Percentiles rank a stretch among this genome's conserved stretches.
phyloP scores from a whole-genome alignment of 148 eudicot genomes.

The Diospyros kaki region DNA sequence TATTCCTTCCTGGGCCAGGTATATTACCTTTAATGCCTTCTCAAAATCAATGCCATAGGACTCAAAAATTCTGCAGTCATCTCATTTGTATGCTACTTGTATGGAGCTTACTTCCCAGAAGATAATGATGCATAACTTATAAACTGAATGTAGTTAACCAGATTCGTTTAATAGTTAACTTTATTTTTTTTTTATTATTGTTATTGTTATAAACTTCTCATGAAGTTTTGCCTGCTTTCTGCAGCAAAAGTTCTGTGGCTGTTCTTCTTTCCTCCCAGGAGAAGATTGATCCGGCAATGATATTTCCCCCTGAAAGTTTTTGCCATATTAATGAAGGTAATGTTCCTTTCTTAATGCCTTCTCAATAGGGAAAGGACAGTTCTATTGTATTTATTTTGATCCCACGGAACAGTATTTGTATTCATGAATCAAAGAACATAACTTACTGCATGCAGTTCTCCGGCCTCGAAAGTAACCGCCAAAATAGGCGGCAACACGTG shows the following conservation, averaged over 20 bases:
- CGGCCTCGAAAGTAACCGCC: constrained; percentile 49
- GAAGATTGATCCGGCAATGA: constrained; percentile 46
- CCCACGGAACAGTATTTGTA: neutral
- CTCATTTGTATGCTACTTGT: neutral
- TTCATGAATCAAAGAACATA: constrained; percentile 8
- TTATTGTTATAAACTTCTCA: neutral
- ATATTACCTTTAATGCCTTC: constrained; percentile 13
- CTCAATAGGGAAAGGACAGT: neutral
- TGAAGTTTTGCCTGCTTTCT: constrained; percentile 18
- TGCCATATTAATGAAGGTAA: constrained; percentile 84
- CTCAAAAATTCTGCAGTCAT: neutral
- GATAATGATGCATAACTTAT: neutral
- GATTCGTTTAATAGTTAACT: neutral
- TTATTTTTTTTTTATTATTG: neutral
- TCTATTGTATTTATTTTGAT: neutral
- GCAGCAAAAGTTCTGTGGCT: constrained; percentile 69
- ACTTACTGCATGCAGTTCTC: constrained; percentile 45
- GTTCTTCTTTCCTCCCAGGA: constrained; percentile 47
- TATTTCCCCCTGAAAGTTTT: constrained; percentile 69
- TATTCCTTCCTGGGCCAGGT: constrained; percentile 98
- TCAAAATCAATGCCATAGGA: neutral
- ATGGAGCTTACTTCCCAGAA: neutral
- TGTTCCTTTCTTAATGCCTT: neutral
- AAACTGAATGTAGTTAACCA: neutral
- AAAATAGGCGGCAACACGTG: constrained; percentile 15